Evolutionary conservation across 495 filamentous ascomycete genomes (phyloP), one percentile per base, ranked within the genome.

Genomic region (Podospora australis): DNA sequence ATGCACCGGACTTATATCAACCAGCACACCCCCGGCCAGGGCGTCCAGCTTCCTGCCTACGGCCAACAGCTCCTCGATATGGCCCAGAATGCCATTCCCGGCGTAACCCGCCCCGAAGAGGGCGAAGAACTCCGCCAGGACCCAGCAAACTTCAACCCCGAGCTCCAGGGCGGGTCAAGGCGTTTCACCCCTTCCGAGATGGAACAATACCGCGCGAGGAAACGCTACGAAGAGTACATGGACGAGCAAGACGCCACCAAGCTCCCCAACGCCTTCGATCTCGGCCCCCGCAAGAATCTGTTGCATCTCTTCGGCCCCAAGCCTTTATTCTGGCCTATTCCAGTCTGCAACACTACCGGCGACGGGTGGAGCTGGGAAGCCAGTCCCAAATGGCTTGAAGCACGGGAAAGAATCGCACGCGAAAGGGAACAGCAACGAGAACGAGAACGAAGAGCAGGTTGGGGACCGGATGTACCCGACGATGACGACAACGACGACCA

Each of bases 301-400:
- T 53, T 70, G 3, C 84, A 92, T 60, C 74, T 98, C 9, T 95
- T 98, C 53, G 92, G 92, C 0, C 68, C 68, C 2, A 75, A 68
- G 0, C 80, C 81, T 9, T 65, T 78, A 24, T 70, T 88, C 4
- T 96, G 92, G 90, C 58, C 68, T 2, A 54, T 96, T n/a, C 94
- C 92, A 0, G 65, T 95, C 13, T 81, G 81, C 64, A 95, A 82
- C 46, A 91, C 88, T 0, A 83, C 78, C 0, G 90, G 90, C 8
- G 88, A 98, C 60, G 92, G 92, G n/a, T 97, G 90, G 90, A 78
- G 67, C 55, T 98, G 92, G 92, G 90, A 95, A 58, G 78, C 89
- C 1, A 95, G 80, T 49, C 66, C 70, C 1, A 77, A 75, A 49
- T 92, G 88, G 78, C 51, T 86, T 13, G 81, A 79, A 20, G 83